Evolutionary conservation across 768 basidiomycete genomes (phyloP).

Genomic region (Coprinellus micaceus): DNA sequence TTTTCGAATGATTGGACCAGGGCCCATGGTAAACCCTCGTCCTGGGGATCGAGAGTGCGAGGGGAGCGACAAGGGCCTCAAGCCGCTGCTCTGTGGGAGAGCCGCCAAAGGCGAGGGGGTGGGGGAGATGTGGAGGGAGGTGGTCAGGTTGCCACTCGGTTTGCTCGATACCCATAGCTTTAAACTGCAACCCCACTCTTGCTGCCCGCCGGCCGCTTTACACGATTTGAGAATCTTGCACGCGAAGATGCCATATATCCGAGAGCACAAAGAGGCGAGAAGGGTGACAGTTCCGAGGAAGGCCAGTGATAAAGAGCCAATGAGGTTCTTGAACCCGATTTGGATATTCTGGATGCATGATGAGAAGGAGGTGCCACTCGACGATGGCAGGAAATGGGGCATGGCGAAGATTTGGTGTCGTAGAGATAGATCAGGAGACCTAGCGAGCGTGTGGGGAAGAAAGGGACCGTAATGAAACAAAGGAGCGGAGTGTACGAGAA

Average conservation of each 20-base stretch:
- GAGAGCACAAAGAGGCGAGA: neutral
- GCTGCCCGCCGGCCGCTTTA: neutral
- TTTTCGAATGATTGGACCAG: neutral
- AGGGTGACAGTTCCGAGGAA: neutral
- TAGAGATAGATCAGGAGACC: neutral
- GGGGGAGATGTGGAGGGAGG: neutral
- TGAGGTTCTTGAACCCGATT: neutral
- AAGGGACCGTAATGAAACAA: neutral
- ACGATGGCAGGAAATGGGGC: neutral
- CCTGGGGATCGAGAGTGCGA: too few species aligned
- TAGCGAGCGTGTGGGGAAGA: neutral
- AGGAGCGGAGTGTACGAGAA: neutral
- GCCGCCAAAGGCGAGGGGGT: neutral
- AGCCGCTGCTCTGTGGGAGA: neutral
- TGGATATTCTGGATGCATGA: neutral
- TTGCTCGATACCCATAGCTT: neutral
- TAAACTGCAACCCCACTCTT: neutral
- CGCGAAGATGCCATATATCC: neutral
- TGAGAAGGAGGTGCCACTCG: neutral
- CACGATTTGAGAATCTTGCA: neutral
- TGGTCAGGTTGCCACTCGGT: neutral
- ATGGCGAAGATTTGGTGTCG: neutral
- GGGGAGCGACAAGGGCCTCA: neutral
- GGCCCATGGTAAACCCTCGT: neutral
- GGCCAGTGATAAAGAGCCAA: neutral